Evolutionary conservation across 2,329 filamentous ascomycete genomes (phyloP), one percentile per base, ranked within the genome.

Genomic region (Arthrobotrys conoides): DNA sequence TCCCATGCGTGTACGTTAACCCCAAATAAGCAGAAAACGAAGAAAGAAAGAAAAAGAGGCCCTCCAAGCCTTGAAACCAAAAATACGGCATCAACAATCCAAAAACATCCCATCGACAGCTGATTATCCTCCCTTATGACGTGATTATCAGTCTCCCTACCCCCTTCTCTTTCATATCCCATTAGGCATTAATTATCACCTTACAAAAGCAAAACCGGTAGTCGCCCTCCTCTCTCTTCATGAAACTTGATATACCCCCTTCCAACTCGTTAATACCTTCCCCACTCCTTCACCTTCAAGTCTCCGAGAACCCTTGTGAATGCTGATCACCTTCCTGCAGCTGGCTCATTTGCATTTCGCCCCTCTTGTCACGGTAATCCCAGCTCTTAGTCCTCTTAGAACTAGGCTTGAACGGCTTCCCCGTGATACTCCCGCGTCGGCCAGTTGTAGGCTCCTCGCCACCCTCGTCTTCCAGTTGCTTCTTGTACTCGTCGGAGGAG

Each of bases 321-420:
- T 44, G 44, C 6, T 33, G 20, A 10, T 75, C 33, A 3, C 18
- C 59, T 18, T 71, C 59, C 4, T 71, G 20, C 49, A 77, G 51
- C 53, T 36, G 30, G 41, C 27, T 24, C 49, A 55, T 71, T 30
- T 77, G 73, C 67, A 67, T 67, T 38, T 77, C 73, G 5, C 67
- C 73, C 44, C 73, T 38, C 67, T 71, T 77, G 41, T 77, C 73
- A 51, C 73, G 67, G 24, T 67, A 67, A 51, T 77, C 67, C 48
- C 49, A 77, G 73, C 73, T 77, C 67, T 67, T 71, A n/a, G 67
- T 77, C 51, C 73, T 61, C 53, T 75, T 61, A 53, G 67, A 30
- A 33, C 36, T 38, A 5, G 73, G 73, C 46, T 67, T 77, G 68
- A 77, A 77, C 38, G 73, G 73, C 18, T 77, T 66, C 27, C 61